Percentiles rank a stretch among this genome's conserved stretches.
These are phyloP conservation scores for Diplodia intermedia DNA, from an alignment of 2,329 filamentous ascomycete genomes.

Conservation along the genomic window DNA sequence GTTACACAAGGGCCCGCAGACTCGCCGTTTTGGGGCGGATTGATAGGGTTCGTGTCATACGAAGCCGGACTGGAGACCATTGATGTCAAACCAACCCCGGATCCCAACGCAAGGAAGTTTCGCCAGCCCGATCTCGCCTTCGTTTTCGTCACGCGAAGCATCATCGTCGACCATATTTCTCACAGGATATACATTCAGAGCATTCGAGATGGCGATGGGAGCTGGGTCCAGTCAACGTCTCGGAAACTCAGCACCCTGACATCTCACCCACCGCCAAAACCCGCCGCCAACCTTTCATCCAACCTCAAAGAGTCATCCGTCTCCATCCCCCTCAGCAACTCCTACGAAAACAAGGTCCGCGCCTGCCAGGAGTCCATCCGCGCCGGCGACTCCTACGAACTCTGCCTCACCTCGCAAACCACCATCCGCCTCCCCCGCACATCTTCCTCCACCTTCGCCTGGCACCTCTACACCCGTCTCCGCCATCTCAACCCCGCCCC, in stretches of 20 bases:
- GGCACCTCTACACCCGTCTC: constrained; percentile 75
- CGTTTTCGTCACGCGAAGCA: constrained; percentile 75
- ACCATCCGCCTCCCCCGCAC: constrained; percentile 58
- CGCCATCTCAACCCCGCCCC: constrained; percentile 78
- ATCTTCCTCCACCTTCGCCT: constrained; percentile 52
- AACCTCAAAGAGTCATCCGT: not conserved
- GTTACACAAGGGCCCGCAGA: constrained; percentile 42
- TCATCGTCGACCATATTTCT: constrained; percentile 76
- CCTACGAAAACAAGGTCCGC: constrained; percentile 26
- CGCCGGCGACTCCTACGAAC: constrained; percentile 82
- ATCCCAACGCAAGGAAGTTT: not conserved
- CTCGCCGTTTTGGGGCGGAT: constrained; percentile 76
- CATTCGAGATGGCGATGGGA: constrained; percentile 56
- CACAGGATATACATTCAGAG: constrained; percentile 71
- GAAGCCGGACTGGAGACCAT: constrained; percentile 76
- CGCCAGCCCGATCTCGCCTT: constrained; percentile 74
- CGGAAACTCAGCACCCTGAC: not conserved
- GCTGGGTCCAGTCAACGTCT: constrained; percentile 55
- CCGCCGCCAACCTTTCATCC: not conserved
- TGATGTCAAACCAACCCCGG: constrained; percentile 48
- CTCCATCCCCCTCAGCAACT: not conserved
- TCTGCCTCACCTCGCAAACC: constrained; percentile 81
- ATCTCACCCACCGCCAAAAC: not conserved
- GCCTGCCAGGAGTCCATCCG: constrained; percentile 74
- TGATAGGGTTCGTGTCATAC: constrained; percentile 85